Base-by-base conservation (phyloP, 1,139 yeast genomes). In the Candida sojae region DNA sequence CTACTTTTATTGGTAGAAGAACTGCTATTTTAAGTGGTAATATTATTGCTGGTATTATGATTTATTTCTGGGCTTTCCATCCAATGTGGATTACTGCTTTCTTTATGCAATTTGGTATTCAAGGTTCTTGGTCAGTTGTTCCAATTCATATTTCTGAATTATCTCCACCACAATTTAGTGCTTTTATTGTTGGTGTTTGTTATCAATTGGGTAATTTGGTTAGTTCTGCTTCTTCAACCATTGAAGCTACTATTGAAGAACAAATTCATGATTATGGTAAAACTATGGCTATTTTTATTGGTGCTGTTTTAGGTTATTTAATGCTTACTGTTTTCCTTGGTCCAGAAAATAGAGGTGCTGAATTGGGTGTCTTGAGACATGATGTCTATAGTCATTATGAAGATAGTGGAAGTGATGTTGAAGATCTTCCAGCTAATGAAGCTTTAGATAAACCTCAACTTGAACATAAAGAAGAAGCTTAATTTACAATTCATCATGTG, bases 91-190 rank as follows among this genome's bases (percentile, higher is more conserved):
- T 86, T 54, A 84, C 87, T 60, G 95, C 93, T 6, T 88, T 88
- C 67, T 87, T 86, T 71, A 68, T 88, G 58, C 96, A 89, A 66
- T 82, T 84, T 60, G 83, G 83, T 56, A 93, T 88, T 44, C 96
- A 88, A 67, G 96, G 96, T 55, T 87, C 90, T 13, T 89, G 96
- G 91, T 95, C 96, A 57, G 88, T 87, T 42, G 78, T 86, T 55
- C 96, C 96, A 47, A 80, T 86, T 53, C 90, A 87, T 64, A 72
- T 88, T 45, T 76, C 88, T 2, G 96, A 88, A 67, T 75, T 88
- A 54, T 80, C 93, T n/a, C 83, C 82, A 38, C 93, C 92, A 25
- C 84, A 85, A 56, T 85, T 84, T 68, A 78, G 88, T 63, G 75
- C 92, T 3, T 83, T 87, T 56, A 84, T 86, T 45, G 82, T 81